These are phyloP conservation scores for Dioszegia aurantiaca DNA, from an alignment of 768 basidiomycete species.

Conservation along the genomic window DNA sequence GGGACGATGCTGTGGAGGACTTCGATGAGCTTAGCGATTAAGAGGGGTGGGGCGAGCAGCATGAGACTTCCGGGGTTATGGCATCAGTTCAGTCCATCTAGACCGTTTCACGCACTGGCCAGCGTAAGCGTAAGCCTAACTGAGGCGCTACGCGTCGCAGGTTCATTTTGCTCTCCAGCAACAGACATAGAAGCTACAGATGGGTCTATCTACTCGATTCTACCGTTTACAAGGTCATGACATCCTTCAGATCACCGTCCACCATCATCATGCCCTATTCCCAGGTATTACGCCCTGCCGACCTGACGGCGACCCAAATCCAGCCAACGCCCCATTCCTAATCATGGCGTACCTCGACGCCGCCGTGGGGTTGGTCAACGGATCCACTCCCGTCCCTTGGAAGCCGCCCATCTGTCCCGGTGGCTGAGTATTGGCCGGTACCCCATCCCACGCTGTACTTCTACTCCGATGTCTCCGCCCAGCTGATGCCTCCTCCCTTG, in stretches of 20 bases:
- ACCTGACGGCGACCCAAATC: slow-evolving; percentile 1
- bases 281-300: neutral
- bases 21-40: slow-evolving; percentile 13
- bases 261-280: neutral
- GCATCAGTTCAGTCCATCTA: too few relatives aligned
- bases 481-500: neutral
- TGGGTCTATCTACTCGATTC: too few relatives aligned
- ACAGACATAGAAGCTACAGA: too few relatives aligned
- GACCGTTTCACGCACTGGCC: too few relatives aligned
- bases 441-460: slow-evolving; percentile 9
- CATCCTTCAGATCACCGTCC: neutral
- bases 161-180: too few relatives aligned
- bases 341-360: slow-evolving; percentile 8
- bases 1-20: slow-evolving; percentile 22
- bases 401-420: neutral
- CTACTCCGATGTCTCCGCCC: neutral
- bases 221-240: too few relatives aligned
- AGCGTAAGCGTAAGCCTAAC: too few relatives aligned
- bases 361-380: neutral
- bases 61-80: too few relatives aligned
- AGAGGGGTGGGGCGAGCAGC: too few relatives aligned
- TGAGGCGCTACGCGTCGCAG: too few relatives aligned
- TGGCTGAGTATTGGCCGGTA: neutral
- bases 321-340: slow-evolving; percentile 12
- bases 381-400: neutral